A percentile compares a stretch with the other conserved stretches of the same genome.
Conservation (phyloP, 2,329 filamentous ascomycete genomes). For the Claviceps purpurea region DNA sequence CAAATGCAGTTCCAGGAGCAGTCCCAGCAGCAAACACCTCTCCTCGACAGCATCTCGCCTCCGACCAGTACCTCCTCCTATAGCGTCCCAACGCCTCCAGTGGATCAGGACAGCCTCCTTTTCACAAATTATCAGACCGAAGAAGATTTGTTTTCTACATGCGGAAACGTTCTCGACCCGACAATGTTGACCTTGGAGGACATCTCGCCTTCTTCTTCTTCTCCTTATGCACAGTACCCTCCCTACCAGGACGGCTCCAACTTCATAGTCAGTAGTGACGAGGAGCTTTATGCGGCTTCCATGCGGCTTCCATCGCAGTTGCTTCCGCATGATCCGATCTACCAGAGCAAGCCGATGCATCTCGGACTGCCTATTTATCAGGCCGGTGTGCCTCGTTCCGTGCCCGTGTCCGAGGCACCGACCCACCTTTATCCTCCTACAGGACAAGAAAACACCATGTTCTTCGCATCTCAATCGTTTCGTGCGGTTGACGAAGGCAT, state of each 20-base stretch:
- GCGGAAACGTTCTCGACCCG: constrained; percentile 24
- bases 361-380: constrained; percentile 26
- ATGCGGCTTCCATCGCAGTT: constrained; percentile 42
- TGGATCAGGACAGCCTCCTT: constrained; percentile 26
- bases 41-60: constrained; percentile 47
- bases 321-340: constrained; percentile 21
- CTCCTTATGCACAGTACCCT: constrained; percentile 39
- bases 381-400: constrained; percentile 13
- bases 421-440: constrained; percentile 56
- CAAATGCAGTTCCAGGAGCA: neutral
- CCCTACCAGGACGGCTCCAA: constrained; percentile 47
- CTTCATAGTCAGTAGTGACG: constrained; percentile 45
- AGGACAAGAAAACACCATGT: constrained; percentile 54
- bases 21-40: constrained; percentile 36
- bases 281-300: constrained; percentile 48
- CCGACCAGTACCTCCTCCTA: constrained; percentile 40
- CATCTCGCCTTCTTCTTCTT: constrained; percentile 22
- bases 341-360: constrained; percentile 29
- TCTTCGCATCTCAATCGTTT: constrained; percentile 52
- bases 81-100: constrained; percentile 44
- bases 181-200: constrained; percentile 27
- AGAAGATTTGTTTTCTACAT: constrained; percentile 30
- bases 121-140: constrained; percentile 36
- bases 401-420: constrained; percentile 12
- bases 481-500: constrained; percentile 53